These are phyloP conservation scores for Amanita fuliginea DNA, from an alignment of 768 basidiomycete genomes.

Conservation along the genomic window DNA sequence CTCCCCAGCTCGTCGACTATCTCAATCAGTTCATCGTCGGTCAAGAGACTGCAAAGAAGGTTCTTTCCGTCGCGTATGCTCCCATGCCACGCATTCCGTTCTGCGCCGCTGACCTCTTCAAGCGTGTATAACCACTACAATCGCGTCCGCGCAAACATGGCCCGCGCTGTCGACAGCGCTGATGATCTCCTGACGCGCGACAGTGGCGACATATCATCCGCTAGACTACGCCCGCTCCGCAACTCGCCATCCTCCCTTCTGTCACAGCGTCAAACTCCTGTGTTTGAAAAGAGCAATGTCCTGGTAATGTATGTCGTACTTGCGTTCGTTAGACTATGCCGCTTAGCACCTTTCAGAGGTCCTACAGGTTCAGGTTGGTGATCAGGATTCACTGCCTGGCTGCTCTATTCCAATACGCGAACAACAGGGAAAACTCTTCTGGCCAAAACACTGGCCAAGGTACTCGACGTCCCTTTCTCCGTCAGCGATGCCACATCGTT, in stretches of 20 bases:
- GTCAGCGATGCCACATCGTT: slow-evolving; percentile 90
- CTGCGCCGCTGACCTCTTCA: not conserved
- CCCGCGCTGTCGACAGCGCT: slow-evolving; percentile 26
- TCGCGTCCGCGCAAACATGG: slow-evolving; percentile 66
- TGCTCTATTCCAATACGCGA: not conserved
- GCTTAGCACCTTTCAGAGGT: slow-evolving; percentile 33
- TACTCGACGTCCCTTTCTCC: slow-evolving; percentile 91
- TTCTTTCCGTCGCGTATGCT: slow-evolving; percentile 86
- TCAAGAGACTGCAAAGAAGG: slow-evolving; percentile 88
- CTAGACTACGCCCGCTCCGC: slow-evolving; percentile 53
- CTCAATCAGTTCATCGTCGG: slow-evolving; percentile 86
- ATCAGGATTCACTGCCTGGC: not conserved
- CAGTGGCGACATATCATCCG: slow-evolving; percentile 31
- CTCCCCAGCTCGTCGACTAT: slow-evolving; percentile 65
- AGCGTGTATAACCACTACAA: slow-evolving; percentile 96
- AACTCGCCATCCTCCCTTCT: slow-evolving; percentile 24
- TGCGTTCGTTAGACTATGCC: not conserved
- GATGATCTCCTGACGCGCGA: slow-evolving; percentile 7
- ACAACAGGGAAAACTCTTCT: slow-evolving; percentile 75
- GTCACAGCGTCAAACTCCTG: slow-evolving; percentile 34
- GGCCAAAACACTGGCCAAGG: slow-evolving; percentile 82
- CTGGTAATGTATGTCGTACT: slow-evolving; percentile 63
- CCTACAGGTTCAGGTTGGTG: slow-evolving; percentile 73
- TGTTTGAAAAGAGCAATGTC: slow-evolving; percentile 95
- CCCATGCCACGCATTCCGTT: not conserved